Base-by-base conservation (phyloP, 805 yeast genomes). In the Zygotorulaspora florentina region DNA sequence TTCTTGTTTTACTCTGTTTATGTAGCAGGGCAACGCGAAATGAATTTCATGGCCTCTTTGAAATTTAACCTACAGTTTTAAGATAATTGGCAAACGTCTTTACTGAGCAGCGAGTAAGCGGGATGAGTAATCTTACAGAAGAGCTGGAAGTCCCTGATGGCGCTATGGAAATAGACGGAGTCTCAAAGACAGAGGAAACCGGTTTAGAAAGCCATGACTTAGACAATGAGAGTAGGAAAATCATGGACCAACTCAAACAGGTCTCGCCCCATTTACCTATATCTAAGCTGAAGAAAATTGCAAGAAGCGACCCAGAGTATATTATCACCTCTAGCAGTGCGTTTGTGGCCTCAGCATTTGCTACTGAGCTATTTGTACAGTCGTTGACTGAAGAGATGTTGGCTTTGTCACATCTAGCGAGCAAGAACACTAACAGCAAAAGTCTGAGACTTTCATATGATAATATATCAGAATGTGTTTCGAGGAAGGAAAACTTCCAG, bases 331-430 rank as follows among this genome's bases (percentile, higher is more conserved):
- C 60, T 11, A 55, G 58, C 13, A 48, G 53, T 29, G 64, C 64
- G 2, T 49, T 50, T 18, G 55, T 55, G 4, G 61, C 59, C 3
- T 49, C 54, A 6, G 62, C 62, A 3, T 57, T 59, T 39, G 57
- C 62, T 3, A 56, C 62, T 0, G 62, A 59, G 41, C 42, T 59
- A 16, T 59, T 59, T 39, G 51, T 59, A 3, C 59, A 59, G 40
- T 52, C 54, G n/a, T 28, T 59, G 11, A 55, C 57, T 2, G 64
- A 59, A 34, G 61, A 59, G 39, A 55, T 54, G 33, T 34, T 55
- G 30, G 51, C 58, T 1, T 40, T 53, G 29, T 49, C 60, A 8
- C 59, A 59, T 23, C 35, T 59, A 30, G 38, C 53, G 12, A 42
- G 40, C 17, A 48, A 50, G 30, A 42, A 49, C 15, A 41, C 47